Evolutionary conservation across 2,329 filamentous ascomycete species (phyloP).

Genomic region (Microdochium trichocladiopsis): DNA sequence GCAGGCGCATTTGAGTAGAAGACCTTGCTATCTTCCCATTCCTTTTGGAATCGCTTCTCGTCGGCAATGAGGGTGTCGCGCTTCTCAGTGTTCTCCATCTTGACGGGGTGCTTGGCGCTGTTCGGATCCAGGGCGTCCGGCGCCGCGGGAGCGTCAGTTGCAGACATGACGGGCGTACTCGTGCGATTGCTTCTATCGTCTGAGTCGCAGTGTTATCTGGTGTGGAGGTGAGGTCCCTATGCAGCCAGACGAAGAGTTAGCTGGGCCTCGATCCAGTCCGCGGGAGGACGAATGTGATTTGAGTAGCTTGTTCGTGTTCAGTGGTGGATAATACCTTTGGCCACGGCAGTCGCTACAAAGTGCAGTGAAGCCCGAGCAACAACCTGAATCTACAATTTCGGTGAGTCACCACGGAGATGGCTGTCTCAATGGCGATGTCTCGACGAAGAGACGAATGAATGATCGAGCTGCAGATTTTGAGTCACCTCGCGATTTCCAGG

Average conservation of each 20-base stretch:
- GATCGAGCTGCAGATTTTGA: neutral
- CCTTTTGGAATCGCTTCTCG: constrained; percentile 88
- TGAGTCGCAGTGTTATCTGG: neutral
- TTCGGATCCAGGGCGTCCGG: neutral
- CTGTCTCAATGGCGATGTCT: neutral
- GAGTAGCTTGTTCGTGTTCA: no score
- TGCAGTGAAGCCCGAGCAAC: no score
- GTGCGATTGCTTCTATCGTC: neutral
- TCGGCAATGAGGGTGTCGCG: constrained; percentile 72
- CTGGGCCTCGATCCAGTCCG: no score
- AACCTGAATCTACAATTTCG: neutral
- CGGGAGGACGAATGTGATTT: no score
- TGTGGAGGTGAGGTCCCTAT: neutral
- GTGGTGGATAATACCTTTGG: no score
- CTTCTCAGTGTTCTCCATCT: constrained; percentile 63
- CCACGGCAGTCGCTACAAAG: no score
- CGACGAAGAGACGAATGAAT: neutral
- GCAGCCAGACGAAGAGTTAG: neutral
- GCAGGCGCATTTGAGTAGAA: constrained; percentile 86
- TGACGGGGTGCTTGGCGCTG: constrained; percentile 3
- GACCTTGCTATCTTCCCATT: constrained; percentile 70
- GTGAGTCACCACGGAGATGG: neutral
- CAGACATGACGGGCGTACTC: neutral
- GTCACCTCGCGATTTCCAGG: neutral
- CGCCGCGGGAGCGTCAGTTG: neutral